These are phyloP conservation scores for Entomortierella lignicola DNA, from an alignment of 192 early-diverging fungal genomes.

Conservation along the genomic window DNA sequence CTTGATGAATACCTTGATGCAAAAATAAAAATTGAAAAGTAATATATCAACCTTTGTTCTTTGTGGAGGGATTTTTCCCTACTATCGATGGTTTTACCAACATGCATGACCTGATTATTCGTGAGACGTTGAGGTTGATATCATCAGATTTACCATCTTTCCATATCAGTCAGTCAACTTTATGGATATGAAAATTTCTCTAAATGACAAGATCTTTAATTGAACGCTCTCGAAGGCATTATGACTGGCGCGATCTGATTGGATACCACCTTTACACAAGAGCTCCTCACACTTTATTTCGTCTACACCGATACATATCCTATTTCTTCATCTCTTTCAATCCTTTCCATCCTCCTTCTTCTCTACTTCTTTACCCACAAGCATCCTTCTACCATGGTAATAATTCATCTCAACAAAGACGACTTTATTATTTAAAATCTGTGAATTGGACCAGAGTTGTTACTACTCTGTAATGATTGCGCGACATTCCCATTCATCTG, in stretches of 20 bases:
- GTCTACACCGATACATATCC: not conserved
- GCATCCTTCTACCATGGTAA: slow-evolving; percentile 14
- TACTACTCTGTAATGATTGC: not conserved
- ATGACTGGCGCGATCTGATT: slow-evolving; percentile 30
- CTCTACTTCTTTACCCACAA: not conserved
- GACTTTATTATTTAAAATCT: no score
- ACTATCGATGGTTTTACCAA: no score
- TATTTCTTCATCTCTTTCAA: not conserved
- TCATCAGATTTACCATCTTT: not conserved
- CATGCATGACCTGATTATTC: no score
- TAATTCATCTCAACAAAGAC: not conserved
- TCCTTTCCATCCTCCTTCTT: not conserved
- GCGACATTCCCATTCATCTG: not conserved
- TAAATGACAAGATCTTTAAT: slow-evolving; percentile 9
- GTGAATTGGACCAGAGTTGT: not conserved
- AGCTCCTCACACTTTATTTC: not conserved
- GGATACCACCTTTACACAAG: not conserved
- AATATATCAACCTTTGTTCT: no score
- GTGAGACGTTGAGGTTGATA: no score
- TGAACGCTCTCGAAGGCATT: not conserved
- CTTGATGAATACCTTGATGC: no score
- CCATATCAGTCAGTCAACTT: not conserved
- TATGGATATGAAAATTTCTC: not conserved
- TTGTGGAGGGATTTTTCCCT: no score
- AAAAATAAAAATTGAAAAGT: no score